Evolutionary conservation across 805 yeast species (phyloP).

Genomic region (Wickerhamomyces canadensis): DNA sequence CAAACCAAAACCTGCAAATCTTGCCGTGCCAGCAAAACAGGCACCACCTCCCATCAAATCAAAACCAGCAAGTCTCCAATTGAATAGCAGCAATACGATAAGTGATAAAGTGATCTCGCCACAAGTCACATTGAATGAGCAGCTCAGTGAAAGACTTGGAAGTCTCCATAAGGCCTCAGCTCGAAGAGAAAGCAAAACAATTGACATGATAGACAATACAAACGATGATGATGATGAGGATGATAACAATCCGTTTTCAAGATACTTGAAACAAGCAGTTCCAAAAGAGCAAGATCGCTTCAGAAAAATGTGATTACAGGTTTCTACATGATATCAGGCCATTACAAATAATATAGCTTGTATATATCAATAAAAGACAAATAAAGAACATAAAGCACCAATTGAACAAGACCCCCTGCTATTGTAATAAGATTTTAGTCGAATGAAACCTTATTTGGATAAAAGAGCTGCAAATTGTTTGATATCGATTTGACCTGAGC

Average conservation of each 20-base stretch:
- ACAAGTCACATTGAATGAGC: too few relatives aligned
- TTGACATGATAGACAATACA: background rate
- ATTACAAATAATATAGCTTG: background rate
- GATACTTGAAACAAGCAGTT: conserved; percentile 32
- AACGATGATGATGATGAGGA: conserved; percentile 12
- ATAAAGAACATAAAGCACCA: background rate
- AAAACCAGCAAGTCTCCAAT: background rate
- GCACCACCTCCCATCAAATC: conserved; percentile 2
- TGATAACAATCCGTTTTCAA: conserved; percentile 31
- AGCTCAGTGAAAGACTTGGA: too few relatives aligned
- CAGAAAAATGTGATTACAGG: conserved; percentile 13
- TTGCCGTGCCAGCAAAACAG: conserved; percentile 2
- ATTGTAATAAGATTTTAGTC: too few relatives aligned
- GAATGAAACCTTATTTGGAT: conserved; percentile 68
- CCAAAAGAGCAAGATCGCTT: conserved; percentile 31
- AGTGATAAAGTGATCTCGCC: too few relatives aligned
- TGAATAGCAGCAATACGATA: background rate
- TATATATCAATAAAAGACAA: background rate
- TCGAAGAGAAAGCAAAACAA: conserved; percentile 11
- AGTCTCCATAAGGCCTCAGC: too few relatives aligned
- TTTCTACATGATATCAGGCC: background rate
- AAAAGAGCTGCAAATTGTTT: conserved; percentile 92
- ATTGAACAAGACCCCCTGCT: too few relatives aligned
- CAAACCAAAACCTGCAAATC: conserved; percentile 24
- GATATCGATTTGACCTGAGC: conserved; percentile 96